Evolutionary conservation across 2,329 filamentous ascomycete species (phyloP).

Genomic region (Colletotrichum sp.): DNA sequence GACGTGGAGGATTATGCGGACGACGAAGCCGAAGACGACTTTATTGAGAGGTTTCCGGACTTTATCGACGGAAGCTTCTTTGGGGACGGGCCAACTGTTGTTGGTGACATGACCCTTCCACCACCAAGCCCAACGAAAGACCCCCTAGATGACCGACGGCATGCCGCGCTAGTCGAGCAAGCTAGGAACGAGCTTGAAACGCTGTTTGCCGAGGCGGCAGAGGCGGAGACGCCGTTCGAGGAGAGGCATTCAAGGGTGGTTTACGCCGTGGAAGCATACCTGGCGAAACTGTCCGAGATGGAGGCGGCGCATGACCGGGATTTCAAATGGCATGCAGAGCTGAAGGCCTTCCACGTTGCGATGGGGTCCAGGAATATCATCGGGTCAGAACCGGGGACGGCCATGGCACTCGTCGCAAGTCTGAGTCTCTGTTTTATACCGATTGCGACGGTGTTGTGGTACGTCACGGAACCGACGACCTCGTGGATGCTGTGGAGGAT

Average conservation of each 20-base stretch:
- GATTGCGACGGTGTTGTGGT: neutral
- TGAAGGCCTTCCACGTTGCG: neutral
- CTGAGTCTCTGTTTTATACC: neutral
- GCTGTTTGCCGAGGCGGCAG: neutral
- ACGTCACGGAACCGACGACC: conserved; percentile 2
- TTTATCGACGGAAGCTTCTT: neutral
- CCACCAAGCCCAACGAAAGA: neutral
- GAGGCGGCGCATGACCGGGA: conserved; percentile 9
- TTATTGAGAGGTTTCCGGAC: neutral
- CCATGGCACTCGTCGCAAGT: neutral
- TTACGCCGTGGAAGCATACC: conserved; percentile 14
- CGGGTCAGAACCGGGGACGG: neutral
- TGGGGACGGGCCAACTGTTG: neutral
- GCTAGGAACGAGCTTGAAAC: conserved; percentile 8
- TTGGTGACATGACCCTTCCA: neutral
- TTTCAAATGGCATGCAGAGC: conserved; percentile 11
- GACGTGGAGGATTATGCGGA: neutral
- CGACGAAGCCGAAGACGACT: conserved; percentile 4
- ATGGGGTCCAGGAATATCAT: neutral
- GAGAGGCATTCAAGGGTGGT: conserved; percentile 10
- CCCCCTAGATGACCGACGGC: neutral
- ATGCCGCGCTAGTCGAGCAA: neutral
- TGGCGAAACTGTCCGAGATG: neutral
- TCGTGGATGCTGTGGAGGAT: conserved; percentile 7
- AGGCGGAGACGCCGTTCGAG: neutral